Base-by-base conservation (phyloP, 2,329 filamentous ascomycete species). In the Chaetomiaceae sp. region DNA sequence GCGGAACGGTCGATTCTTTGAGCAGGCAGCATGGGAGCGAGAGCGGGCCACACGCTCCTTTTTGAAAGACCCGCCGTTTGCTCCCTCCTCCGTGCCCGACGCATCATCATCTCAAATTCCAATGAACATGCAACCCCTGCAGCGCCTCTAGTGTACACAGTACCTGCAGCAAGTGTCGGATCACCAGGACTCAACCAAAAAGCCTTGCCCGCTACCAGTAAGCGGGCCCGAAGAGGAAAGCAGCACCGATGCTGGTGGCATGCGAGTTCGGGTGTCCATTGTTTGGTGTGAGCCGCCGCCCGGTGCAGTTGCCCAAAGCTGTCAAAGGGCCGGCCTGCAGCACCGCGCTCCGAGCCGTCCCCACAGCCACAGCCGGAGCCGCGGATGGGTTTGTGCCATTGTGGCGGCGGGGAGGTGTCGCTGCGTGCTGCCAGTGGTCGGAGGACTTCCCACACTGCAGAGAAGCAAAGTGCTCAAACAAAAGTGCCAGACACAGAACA, bases 191-290 rank as follows among this genome's bases (percentile, higher is more conserved):
- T 45, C n/a, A 10, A 17, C 41, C 34, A 30, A 8, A 2, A 35
- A 35, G 12, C 33, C 22, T 29, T 19, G 36, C 37, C n/a, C n/a
- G n/a, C n/a, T n/a, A n/a, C n/a, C 17, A 14, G 35, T 15, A 26
- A 33, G 22, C 8, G 29, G 15, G 18, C 50, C 45, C 11, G 36
- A 51, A 48, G 24, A 41, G 50, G 50, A 39, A 52, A 29, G n/a
- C 45, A 48, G 9, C 42, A 33, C 48, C 45, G 38, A 33, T 6
- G 12, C 27, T 19, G 33, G 14, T 9, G n/a, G 12, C 12, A 32
- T 32, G 12, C 29, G n/a, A 7, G 2, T 32, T 36, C 4, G 30
- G 19, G 14, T 14, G 29, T n/a, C n/a, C n/a, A n/a, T 11, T 15
- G 20, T 24, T 15, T 24, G n/a, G 14, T 17, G 17, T 26, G 8